A percentile compares a stretch with the other conserved stretches of the same genome.
phyloP scores from a whole-genome alignment of 352 stramenopile species.

The Globisporangium abappressorium region DNA sequence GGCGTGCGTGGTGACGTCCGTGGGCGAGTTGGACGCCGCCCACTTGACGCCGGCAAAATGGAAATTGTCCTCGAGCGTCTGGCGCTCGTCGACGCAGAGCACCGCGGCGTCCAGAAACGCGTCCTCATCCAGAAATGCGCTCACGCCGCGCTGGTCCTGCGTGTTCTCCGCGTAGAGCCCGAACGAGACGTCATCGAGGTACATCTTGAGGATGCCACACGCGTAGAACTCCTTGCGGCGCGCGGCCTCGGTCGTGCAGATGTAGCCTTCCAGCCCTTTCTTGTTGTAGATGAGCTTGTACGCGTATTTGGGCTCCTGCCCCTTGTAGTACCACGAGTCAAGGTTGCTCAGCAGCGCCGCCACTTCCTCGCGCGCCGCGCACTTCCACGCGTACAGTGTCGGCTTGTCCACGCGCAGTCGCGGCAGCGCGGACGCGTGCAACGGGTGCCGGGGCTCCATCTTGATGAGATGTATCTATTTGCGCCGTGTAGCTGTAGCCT shows the following conservation, averaged over 20 bases:
- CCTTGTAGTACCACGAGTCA: constrained; percentile 18
- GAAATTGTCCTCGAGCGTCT: constrained; percentile 40
- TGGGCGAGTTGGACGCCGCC: constrained; percentile 2
- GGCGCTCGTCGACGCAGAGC: constrained; percentile 34
- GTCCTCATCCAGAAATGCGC: constrained; percentile 17
- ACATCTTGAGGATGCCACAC: constrained; percentile 17
- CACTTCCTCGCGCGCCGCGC: constrained; percentile 2
- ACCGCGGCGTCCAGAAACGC: constrained; percentile 41
- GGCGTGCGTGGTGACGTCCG: neutral
- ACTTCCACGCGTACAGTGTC: constrained; percentile 13
- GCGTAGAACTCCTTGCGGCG: constrained; percentile 14
- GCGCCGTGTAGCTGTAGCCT: neutral
- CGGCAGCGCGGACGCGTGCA: neutral
- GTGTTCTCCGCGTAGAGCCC: constrained; percentile 45
- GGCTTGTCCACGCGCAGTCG: constrained; percentile 6
- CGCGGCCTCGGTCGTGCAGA: constrained; percentile 13
- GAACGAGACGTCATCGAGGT: constrained; percentile 29
- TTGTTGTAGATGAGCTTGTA: constrained; percentile 32
- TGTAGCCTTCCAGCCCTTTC: constrained; percentile 27
- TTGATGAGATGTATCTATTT: neutral
- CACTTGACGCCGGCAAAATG: constrained; percentile 61
- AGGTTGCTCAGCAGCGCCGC: constrained; percentile 6
- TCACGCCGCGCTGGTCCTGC: constrained; percentile 36
- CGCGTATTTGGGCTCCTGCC: constrained; percentile 12
- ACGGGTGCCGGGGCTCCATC: constrained; percentile 11